phyloP scores from a whole-genome alignment of 225 moss, liverwort and hornwort species.

The Marchantia polymorpha region DNA sequence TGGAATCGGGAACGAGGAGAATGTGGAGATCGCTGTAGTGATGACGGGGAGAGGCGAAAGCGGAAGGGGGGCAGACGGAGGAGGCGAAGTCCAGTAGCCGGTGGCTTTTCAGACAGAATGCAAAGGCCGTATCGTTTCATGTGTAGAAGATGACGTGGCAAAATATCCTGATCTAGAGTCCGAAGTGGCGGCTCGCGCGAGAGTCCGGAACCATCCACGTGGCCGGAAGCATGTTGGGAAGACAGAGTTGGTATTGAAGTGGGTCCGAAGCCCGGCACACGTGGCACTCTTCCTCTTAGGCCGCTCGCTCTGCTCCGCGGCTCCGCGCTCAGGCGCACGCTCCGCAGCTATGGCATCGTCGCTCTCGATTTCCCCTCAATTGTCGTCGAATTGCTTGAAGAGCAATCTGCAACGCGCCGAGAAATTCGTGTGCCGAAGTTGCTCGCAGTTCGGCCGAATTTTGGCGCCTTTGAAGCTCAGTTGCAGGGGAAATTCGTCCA shows the following conservation, averaged over 20 bases:
- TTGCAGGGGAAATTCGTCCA: neutral
- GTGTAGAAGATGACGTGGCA: neutral
- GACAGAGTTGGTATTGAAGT: neutral
- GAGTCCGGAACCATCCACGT: neutral
- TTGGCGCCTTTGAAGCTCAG: neutral
- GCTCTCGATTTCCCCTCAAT: slow-evolving; percentile 16
- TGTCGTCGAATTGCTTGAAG: slow-evolving; percentile 13
- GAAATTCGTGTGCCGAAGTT: slow-evolving; percentile 12
- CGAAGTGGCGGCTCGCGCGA: neutral
- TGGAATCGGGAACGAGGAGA: too few relatives aligned
- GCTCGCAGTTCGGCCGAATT: slow-evolving; percentile 8
- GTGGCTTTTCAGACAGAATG: slow-evolving; percentile 15
- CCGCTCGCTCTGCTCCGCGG: neutral
- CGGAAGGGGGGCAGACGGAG: too few relatives aligned
- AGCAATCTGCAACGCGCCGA: slow-evolving; percentile 8
- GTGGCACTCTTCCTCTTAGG: slow-evolving; percentile 9
- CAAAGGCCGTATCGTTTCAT: slow-evolving; percentile 25
- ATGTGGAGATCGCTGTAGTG: too few relatives aligned
- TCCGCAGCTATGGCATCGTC: slow-evolving; percentile 12
- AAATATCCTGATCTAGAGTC: neutral
- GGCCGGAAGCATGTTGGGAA: neutral
- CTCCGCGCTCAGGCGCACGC: neutral
- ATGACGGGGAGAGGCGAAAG: neutral
- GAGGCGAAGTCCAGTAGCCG: neutral
- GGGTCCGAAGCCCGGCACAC: neutral